Conservation (phyloP, 1,284 basidiomycete species). For the Fomitopsis schrenkii region DNA sequence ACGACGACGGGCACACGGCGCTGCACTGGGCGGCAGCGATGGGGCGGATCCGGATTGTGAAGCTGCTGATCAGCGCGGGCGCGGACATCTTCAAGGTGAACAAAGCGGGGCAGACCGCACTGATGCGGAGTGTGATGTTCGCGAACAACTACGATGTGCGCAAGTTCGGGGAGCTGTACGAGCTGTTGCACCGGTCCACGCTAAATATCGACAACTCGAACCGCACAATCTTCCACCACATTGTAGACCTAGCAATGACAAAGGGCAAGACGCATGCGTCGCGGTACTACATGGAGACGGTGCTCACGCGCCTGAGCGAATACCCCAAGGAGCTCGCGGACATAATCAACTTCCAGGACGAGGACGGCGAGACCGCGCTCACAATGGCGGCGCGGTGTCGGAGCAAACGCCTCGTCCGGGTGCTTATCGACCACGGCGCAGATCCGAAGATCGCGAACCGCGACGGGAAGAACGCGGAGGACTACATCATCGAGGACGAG, state of each 20-base stretch:
- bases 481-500: slow-evolving; percentile 99
- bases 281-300: slow-evolving; percentile 98
- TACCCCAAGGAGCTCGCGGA: slow-evolving; percentile 97
- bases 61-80: slow-evolving; percentile 89
- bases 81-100: slow-evolving; percentile 98
- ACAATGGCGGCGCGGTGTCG: slow-evolving; percentile 96
- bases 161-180: slow-evolving; percentile 98
- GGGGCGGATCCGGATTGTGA: slow-evolving; percentile 96
- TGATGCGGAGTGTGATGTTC: slow-evolving; percentile 99
- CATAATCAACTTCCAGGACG: slow-evolving; percentile 99
- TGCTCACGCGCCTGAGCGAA: slow-evolving; percentile 86
- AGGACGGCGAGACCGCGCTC: slow-evolving; percentile 97
- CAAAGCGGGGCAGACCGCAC: slow-evolving; percentile 92
- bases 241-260: slow-evolving; percentile 97
- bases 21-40: slow-evolving; percentile 99
- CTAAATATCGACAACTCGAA: slow-evolving; percentile 99
- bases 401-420: slow-evolving; percentile 94
- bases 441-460: slow-evolving; percentile 95
- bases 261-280: slow-evolving; percentile 98
- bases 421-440: slow-evolving; percentile 95
- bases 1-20: slow-evolving; percentile 97
- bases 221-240: slow-evolving; percentile 98
- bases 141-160: slow-evolving; percentile 99
- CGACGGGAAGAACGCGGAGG: slow-evolving; percentile 97
- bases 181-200: slow-evolving; percentile 93